A percentile compares a stretch with the other conserved stretches of the same genome.
Conservation (phyloP, 768 basidiomycete genomes). For the Dioszegia aurantiaca region DNA sequence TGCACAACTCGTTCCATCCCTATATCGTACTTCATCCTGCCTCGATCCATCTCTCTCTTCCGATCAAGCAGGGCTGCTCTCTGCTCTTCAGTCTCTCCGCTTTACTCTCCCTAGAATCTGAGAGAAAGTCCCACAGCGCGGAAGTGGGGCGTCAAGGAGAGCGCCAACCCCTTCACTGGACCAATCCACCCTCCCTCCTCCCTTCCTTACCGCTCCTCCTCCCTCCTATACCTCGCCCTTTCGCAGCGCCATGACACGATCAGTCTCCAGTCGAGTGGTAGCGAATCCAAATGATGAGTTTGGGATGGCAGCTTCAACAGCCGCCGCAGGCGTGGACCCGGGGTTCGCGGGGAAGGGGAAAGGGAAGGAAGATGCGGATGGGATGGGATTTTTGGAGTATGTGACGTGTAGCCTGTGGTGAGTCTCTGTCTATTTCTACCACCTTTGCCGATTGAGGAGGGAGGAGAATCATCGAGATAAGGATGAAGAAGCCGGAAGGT, state of each 20-base stretch:
- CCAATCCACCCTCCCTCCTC: conserved; percentile 1
- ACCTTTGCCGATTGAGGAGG: too few species aligned
- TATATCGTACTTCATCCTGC: not conserved
- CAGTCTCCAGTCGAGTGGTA: not conserved
- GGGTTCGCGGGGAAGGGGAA: not conserved
- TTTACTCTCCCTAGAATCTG: too few species aligned
- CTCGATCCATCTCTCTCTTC: not conserved
- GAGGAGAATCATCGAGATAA: not conserved
- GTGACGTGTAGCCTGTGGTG: conserved; percentile 29
- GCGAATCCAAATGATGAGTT: conserved; percentile 11
- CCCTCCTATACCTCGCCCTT: not conserved
- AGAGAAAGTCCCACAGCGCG: too few species aligned
- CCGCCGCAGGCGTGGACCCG: not conserved
- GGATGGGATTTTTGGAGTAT: conserved; percentile 24
- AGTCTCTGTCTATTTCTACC: not conserved
- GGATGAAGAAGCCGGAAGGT: not conserved
- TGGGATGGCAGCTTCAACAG: not conserved
- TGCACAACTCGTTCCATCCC: not conserved
- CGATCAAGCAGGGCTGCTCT: too few species aligned
- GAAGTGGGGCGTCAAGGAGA: not conserved
- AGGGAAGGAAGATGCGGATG: not conserved
- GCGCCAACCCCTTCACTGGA: too few species aligned
- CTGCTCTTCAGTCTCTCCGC: too few species aligned
- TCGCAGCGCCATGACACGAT: not conserved
- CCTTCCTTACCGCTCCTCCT: not conserved